Conservation (phyloP, 108 stramenopile species). For the Cyclotella choctawhatcheeana region DNA sequence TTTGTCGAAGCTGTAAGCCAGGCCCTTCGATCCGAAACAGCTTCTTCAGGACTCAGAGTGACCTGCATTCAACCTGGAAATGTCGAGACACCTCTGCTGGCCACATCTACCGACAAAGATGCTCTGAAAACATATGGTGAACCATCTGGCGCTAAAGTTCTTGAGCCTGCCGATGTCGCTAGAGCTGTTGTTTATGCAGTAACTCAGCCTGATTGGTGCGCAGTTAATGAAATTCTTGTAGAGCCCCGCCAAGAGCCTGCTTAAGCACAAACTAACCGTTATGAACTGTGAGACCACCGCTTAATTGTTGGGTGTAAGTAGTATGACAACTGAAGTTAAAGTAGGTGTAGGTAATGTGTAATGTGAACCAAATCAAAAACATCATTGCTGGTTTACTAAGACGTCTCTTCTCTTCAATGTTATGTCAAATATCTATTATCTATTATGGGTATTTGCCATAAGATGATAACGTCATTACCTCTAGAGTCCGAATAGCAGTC, state of each 20-base stretch:
- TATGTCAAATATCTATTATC: too few species aligned
- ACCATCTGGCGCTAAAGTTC: slow-evolving; percentile 58
- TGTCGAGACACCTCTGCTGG: slow-evolving; percentile 58
- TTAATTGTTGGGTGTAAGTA: too few species aligned
- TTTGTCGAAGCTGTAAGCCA: slow-evolving; percentile 75
- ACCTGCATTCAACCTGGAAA: slow-evolving; percentile 68
- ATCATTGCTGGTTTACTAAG: too few species aligned
- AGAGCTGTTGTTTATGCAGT: slow-evolving; percentile 77
- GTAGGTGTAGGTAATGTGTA: too few species aligned
- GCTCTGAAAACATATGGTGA: slow-evolving; percentile 64
- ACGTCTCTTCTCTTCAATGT: too few species aligned
- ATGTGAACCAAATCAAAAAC: too few species aligned
- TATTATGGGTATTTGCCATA: too few species aligned
- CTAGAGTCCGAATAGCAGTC: too few species aligned
- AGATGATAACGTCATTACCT: too few species aligned
- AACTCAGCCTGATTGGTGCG: slow-evolving; percentile 80
- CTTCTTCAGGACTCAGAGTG: slow-evolving; percentile 59
- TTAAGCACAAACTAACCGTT: not conserved
- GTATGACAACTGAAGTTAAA: too few species aligned
- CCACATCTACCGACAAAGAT: slow-evolving; percentile 55
- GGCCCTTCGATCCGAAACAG: slow-evolving; percentile 53
- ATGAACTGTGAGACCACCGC: too few species aligned
- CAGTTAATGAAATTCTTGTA: slow-evolving; percentile 79
- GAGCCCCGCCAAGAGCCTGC: slow-evolving; percentile 65
- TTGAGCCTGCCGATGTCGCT: slow-evolving; percentile 80